A percentile compares a stretch with the other conserved stretches of the same genome.
These are phyloP conservation scores for Aspergillus jensenii DNA, from an alignment of 2,329 filamentous ascomycete genomes.

Conservation along the genomic window DNA sequence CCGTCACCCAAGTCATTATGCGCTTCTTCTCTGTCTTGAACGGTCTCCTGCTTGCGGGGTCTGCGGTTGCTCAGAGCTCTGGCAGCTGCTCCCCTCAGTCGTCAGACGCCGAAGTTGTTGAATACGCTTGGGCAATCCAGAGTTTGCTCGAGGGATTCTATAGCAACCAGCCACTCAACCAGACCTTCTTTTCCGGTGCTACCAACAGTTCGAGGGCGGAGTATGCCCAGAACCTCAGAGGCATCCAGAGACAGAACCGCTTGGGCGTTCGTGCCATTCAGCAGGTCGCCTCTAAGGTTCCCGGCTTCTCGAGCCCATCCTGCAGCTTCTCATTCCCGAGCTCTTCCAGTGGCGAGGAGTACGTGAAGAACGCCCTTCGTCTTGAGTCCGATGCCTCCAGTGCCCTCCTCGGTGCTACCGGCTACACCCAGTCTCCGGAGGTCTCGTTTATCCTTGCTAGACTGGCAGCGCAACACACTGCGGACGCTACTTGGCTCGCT, in stretches of 20 bases:
- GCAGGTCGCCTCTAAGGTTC: constrained; percentile 15
- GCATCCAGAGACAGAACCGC: constrained; percentile 25
- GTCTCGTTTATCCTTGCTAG: constrained; percentile 31
- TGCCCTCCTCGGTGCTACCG: constrained; percentile 28
- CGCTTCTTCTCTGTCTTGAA: constrained; percentile 19
- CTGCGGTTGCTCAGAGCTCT: constrained; percentile 16
- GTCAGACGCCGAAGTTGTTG: constrained; percentile 20
- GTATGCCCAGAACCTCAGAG: constrained; percentile 23
- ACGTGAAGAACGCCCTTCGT: constrained; percentile 20
- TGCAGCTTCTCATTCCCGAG: constrained; percentile 26
- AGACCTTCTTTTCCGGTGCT: constrained; percentile 22
- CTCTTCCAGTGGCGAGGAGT: constrained; percentile 15
- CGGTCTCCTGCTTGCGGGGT: constrained; percentile 22
- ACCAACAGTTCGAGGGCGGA: constrained; percentile 20
- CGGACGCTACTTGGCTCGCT: constrained; percentile 23
- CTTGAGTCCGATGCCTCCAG: constrained; percentile 23
- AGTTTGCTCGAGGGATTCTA: constrained; percentile 26
- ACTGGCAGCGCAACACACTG: constrained; percentile 27
- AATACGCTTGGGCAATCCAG: constrained; percentile 26
- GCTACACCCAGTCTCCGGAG: constrained; percentile 30
- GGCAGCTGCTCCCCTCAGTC: constrained; percentile 22
- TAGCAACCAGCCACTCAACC: constrained; percentile 20
- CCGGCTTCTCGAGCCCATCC: constrained; percentile 19
- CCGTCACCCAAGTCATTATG: constrained; percentile 14
- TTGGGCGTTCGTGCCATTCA: constrained; percentile 26